Evolutionary conservation across 2,329 filamentous ascomycete genomes (phyloP).

Genomic region (Cladosporium velox): DNA sequence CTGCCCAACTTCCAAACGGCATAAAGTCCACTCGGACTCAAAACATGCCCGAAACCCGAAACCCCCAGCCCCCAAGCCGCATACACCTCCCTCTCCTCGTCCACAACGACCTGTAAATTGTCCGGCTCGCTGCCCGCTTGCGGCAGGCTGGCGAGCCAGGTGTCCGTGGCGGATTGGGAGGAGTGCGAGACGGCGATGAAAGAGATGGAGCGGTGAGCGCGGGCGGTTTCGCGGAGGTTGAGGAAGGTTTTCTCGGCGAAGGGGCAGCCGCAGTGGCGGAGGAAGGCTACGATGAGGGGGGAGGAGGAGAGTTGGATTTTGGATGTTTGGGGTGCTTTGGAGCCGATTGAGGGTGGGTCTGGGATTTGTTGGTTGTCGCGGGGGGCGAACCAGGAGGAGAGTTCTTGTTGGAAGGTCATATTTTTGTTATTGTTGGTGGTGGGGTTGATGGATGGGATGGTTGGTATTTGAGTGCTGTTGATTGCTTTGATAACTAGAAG

Average conservation of each 20-base stretch:
- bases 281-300: constrained; percentile 65
- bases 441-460: neutral
- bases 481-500: neutral
- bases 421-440: neutral
- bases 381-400: constrained; percentile 46
- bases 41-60: constrained; percentile 62
- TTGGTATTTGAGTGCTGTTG: neutral
- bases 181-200: constrained; percentile 67
- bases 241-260: constrained; percentile 58
- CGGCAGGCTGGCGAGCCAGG: constrained; percentile 53
- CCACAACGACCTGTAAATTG: constrained; percentile 61
- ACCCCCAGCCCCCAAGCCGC: constrained; percentile 66
- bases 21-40: constrained; percentile 60
- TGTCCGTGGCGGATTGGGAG: constrained; percentile 53
- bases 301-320: constrained; percentile 56
- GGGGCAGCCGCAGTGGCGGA: constrained; percentile 73
- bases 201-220: constrained; percentile 51
- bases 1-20: constrained; percentile 60
- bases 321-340: constrained; percentile 57
- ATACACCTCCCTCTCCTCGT: constrained; percentile 62
- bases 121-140: constrained; percentile 55
- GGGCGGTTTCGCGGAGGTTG: constrained; percentile 55
- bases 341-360: constrained; percentile 50
- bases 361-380: constrained; percentile 29
- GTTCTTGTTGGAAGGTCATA: constrained; percentile 45